Conservation (phyloP, 352 stramenopile genomes). For the Phytophthora tubulina region DNA sequence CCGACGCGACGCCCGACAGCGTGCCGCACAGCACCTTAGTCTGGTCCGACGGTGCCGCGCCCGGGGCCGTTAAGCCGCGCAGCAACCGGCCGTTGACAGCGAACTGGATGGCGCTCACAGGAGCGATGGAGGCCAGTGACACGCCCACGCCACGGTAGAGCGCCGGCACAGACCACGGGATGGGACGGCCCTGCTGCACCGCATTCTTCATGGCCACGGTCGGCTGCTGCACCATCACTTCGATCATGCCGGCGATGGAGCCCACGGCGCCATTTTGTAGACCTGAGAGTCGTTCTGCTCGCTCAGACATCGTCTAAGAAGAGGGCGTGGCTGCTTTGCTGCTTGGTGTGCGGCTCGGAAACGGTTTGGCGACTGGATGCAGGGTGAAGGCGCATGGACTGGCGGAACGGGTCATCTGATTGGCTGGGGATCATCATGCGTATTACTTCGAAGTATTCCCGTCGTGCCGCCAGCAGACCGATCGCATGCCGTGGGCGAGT, state of each 20-base stretch:
- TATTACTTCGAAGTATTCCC: neutral
- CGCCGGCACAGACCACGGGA: slow-evolving; percentile 65
- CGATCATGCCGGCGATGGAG: slow-evolving; percentile 84
- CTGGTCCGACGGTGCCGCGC: slow-evolving; percentile 44
- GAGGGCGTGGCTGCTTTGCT: neutral
- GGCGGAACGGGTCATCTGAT: neutral
- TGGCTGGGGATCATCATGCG: slow-evolving; percentile 19
- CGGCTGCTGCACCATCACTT: slow-evolving; percentile 87
- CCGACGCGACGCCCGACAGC: slow-evolving; percentile 69
- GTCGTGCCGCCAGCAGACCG: neutral
- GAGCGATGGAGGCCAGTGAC: slow-evolving; percentile 80
- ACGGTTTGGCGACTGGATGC: slow-evolving; percentile 8
- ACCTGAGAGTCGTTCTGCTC: slow-evolving; percentile 68
- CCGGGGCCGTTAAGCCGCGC: slow-evolving; percentile 38
- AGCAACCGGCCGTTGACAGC: slow-evolving; percentile 78
- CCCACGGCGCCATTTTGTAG: slow-evolving; percentile 84
- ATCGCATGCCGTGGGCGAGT: neutral
- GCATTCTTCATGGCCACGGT: slow-evolving; percentile 89
- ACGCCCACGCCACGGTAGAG: slow-evolving; percentile 86
- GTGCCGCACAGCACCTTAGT: slow-evolving; percentile 73
- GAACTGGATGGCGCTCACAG: slow-evolving; percentile 85
- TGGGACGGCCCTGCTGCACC: slow-evolving; percentile 78
- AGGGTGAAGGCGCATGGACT: neutral
- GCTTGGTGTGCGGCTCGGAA: neutral
- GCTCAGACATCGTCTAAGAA: slow-evolving; percentile 48